Evolutionary conservation across 2,329 filamentous ascomycete species (phyloP), one percentile per base, ranked within the genome.

Genomic region (Aspergillus novoparasiticus): DNA sequence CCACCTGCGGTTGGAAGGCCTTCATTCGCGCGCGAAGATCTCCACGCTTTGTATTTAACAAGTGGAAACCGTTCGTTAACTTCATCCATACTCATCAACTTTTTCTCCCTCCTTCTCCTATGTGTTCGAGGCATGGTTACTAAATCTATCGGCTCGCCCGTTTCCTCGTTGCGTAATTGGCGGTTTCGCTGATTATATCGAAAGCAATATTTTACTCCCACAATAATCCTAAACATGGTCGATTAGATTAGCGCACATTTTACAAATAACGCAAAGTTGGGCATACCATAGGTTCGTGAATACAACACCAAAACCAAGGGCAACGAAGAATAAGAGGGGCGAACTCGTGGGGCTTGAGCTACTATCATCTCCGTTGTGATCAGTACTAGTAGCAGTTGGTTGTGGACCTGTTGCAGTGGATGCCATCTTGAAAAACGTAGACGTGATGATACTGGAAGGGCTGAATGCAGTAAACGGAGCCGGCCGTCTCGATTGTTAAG

Each of bases 191-290:
- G 94, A 79, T 98, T 98, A 79, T 99, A 98, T 71, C 95, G 87
- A 80, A 99, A 99, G 81, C 95, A 99, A 79, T 99, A 99, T 82
- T 99, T 99, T 65, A 99, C 95, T 70, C 95, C 95, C 65, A 99
- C 95, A 72, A 99, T 99, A 73, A 99, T 99, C 95, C 95, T 99
- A 73, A 10, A 59, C 19, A n/a, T 26, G 46, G 5, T 59, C 30
- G 8, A 36, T 14, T 41, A 57, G 11, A 39, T 54, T 54, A 14
- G 58, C 48, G 34, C n/a, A 53, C 21, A 50, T n/a, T 45, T 19
- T 14, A 45, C 36, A 4, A 16, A 30, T 32, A 43, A 43, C 50
- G 66, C 28, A 23, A 30, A 21, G 46, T 36, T 64, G n/a, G 66
- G 78, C 90, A 83, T 85, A 98, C 95, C 95, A 99, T 79, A 99